Conservation (phyloP, 495 filamentous ascomycete species). For the Neurospora terricola region DNA sequence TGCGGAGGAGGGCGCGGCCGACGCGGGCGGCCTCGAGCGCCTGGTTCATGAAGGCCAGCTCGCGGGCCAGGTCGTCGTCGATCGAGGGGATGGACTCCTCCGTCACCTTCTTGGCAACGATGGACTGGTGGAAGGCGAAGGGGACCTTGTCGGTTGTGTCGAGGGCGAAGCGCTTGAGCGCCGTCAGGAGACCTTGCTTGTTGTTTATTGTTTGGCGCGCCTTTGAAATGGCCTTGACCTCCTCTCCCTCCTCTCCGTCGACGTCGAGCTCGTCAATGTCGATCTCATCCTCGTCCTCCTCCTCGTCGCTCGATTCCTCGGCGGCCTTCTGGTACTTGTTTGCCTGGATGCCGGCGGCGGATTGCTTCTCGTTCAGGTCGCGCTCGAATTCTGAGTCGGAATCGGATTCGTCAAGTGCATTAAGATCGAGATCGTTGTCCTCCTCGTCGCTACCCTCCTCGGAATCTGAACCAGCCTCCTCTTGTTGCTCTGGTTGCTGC, state of each 20-base stretch:
- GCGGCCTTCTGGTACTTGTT: conserved; percentile 73
- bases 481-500: conserved; percentile 16
- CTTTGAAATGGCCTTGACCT: conserved; percentile 60
- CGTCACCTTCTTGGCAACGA: conserved; percentile 38
- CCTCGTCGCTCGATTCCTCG: conserved; percentile 44
- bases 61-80: conserved; percentile 77
- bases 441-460: conserved; percentile 29
- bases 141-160: conserved; percentile 42
- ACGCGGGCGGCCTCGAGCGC: conserved; percentile 65
- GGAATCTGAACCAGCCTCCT: conserved; percentile 20
- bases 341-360: conserved; percentile 55
- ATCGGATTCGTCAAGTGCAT: conserved; percentile 24
- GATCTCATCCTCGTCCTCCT: conserved; percentile 72
- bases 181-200: conserved; percentile 66
- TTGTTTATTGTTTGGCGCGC: conserved; percentile 98
- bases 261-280: conserved; percentile 57
- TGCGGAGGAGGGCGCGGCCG: conserved; percentile 62
- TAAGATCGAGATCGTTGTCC: conserved; percentile 19
- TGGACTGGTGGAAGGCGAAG: conserved; percentile 45
- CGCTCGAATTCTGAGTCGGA: conserved; percentile 27
- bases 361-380: conserved; percentile 37
- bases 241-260: conserved; percentile 70
- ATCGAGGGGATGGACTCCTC: conserved; percentile 54
- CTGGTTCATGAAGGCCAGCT: conserved; percentile 90
- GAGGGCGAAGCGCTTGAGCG: conserved; percentile 66